Conservation (phyloP, 2,329 filamentous ascomycete species). For the Uncinocarpus reesii region DNA sequence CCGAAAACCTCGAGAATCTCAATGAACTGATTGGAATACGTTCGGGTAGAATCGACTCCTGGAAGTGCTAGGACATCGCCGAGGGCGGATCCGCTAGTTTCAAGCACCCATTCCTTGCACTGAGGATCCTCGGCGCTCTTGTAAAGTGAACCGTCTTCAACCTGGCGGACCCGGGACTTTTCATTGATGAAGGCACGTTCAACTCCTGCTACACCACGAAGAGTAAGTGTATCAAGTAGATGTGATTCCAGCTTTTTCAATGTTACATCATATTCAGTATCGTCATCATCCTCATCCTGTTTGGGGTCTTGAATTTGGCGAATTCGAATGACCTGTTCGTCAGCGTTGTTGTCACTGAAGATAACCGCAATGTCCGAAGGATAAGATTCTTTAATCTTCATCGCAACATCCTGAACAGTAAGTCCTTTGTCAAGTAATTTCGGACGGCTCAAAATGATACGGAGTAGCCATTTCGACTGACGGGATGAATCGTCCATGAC, state of each 20-base stretch:
- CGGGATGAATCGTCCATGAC: slow-evolving; percentile 50
- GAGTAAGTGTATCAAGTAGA: slow-evolving; percentile 77
- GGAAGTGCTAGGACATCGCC: slow-evolving; percentile 74
- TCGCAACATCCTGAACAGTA: slow-evolving; percentile 80
- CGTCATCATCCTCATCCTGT: slow-evolving; percentile 62
- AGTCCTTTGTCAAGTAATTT: slow-evolving; percentile 88
- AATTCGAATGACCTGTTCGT: slow-evolving; percentile 87
- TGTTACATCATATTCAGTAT: slow-evolving; percentile 79
- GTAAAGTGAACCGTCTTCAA: slow-evolving; percentile 60
- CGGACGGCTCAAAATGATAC: slow-evolving; percentile 83
- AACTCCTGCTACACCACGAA: slow-evolving; percentile 81
- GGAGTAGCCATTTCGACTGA: slow-evolving; percentile 91
- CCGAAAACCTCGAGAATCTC: slow-evolving; percentile 91
- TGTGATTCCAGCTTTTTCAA: slow-evolving; percentile 86
- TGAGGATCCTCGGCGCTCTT: slow-evolving; percentile 61
- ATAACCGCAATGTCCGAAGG: slow-evolving; percentile 77
- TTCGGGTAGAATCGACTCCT: slow-evolving; percentile 75
- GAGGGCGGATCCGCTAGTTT: slow-evolving; percentile 83
- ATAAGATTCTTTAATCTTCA: slow-evolving; percentile 82
- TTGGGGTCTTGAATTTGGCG: slow-evolving; percentile 64
- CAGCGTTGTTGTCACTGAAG: slow-evolving; percentile 96
- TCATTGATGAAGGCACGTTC: slow-evolving; percentile 89
- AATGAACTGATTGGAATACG: slow-evolving; percentile 90
- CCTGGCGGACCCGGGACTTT: slow-evolving; percentile 57
- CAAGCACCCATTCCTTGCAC: slow-evolving; percentile 90